Percentiles rank a stretch among this genome's conserved stretches.
These are phyloP conservation scores for Colletotrichum sp. DNA, from an alignment of 2,329 filamentous ascomycete genomes.

Conservation along the genomic window DNA sequence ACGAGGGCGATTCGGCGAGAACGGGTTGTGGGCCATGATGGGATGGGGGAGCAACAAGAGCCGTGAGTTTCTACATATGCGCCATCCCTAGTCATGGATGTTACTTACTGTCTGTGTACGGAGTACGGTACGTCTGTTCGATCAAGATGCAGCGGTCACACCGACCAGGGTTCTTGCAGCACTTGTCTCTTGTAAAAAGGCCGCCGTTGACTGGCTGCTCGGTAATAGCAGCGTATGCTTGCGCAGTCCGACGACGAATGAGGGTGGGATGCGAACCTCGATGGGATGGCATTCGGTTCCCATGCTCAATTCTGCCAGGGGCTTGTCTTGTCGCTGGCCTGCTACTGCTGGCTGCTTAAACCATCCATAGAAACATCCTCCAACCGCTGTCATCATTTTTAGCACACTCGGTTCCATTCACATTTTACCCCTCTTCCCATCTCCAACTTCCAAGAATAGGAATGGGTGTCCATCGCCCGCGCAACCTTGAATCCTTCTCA, in stretches of 20 bases:
- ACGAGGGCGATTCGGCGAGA: neutral
- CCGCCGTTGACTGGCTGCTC: neutral
- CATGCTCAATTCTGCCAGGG: neutral
- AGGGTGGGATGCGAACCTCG: neutral
- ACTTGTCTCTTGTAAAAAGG: neutral
- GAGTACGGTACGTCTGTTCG: neutral
- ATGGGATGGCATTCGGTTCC: neutral
- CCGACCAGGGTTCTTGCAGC: neutral
- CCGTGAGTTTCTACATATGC: neutral
- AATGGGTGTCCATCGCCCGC: neutral
- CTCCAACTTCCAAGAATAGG: constrained; percentile 9
- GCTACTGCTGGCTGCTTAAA: neutral
- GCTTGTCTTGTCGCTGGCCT: neutral
- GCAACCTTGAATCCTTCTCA: neutral
- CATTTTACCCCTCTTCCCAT: constrained; percentile 6
- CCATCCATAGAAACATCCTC: neutral
- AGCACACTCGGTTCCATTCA: neutral
- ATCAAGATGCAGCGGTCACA: neutral
- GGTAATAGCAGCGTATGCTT: neutral
- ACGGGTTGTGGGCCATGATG: constrained; percentile 7
- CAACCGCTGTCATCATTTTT: neutral
- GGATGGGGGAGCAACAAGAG: neutral
- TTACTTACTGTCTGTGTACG: neutral
- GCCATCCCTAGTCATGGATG: neutral
- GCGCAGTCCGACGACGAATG: neutral